phyloP scores from a whole-genome alignment of 2,329 filamentous ascomycete genomes.

The Stachybotrys echinatus region DNA sequence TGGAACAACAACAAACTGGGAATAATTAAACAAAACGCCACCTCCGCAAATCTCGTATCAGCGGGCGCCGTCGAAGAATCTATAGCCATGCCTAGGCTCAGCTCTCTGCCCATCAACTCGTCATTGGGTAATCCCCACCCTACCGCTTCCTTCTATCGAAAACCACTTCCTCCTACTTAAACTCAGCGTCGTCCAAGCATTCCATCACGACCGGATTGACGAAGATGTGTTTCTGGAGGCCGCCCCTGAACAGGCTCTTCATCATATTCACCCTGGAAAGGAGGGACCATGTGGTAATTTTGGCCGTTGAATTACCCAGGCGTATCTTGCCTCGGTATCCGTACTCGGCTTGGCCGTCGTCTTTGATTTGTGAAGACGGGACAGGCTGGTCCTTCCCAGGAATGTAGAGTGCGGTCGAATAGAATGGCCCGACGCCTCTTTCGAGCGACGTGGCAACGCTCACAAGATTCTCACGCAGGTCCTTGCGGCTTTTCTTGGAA shows the following conservation, averaged over 20 bases:
- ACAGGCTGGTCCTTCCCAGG: constrained; percentile 37
- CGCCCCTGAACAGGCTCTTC: constrained; percentile 41
- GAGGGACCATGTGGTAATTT: constrained; percentile 47
- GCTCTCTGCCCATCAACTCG: no score
- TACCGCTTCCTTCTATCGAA: neutral
- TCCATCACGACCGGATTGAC: constrained; percentile 31
- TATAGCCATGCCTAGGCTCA: no score
- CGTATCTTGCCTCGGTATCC: constrained; percentile 49
- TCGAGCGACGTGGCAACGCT: constrained; percentile 52
- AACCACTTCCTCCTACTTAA: constrained; percentile 18
- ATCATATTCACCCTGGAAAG: constrained; percentile 43
- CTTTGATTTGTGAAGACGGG: constrained; percentile 32
- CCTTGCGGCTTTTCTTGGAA: constrained; percentile 42
- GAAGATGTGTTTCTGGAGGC: constrained; percentile 32
- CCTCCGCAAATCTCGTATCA: no score
- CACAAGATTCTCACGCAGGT: constrained; percentile 41
- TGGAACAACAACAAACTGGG: no score
- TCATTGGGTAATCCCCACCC: no score
- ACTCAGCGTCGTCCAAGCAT: constrained; percentile 30
- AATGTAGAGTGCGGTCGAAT: constrained; percentile 40
- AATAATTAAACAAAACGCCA: no score
- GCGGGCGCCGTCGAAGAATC: no score
- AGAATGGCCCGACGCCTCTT: constrained; percentile 47
- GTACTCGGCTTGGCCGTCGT: constrained; percentile 40
- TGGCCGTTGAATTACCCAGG: constrained; percentile 37